Percentiles rank a stretch among this genome's conserved stretches.
phyloP scores from a whole-genome alignment of 2,329 filamentous ascomycete species.

The Intubia oerlemansii region DNA sequence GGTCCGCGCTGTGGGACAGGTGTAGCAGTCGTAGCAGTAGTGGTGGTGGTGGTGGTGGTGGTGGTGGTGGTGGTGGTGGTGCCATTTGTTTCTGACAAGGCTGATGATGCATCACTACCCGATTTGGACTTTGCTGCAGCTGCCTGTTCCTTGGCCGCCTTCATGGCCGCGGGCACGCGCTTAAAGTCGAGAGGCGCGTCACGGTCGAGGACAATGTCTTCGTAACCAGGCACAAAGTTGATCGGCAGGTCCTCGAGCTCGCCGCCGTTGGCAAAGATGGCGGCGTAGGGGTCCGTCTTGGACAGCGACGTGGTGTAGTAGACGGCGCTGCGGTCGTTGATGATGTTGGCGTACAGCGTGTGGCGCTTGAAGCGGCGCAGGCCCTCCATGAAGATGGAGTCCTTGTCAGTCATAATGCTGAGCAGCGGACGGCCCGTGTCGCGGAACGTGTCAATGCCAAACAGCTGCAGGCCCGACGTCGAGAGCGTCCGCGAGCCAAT shows the following conservation, averaged over 20 bases:
- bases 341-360: slow-evolving; percentile 65
- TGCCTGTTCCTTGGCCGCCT: too few relatives aligned
- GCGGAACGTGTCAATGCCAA: slow-evolving; percentile 68
- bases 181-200: slow-evolving; percentile 26
- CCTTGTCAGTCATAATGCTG: slow-evolving; percentile 58
- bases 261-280: slow-evolving; percentile 3
- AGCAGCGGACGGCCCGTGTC: slow-evolving; percentile 65
- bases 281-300: slow-evolving; percentile 52
- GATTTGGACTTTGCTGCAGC: too few relatives aligned
- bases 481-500: slow-evolving; percentile 64
- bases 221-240: slow-evolving; percentile 54
- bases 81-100: too few relatives aligned
- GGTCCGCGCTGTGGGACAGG: too few relatives aligned
- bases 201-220: slow-evolving; percentile 54
- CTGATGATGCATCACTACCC: too few relatives aligned
- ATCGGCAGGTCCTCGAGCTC: slow-evolving; percentile 45
- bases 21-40: too few relatives aligned
- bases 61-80: too few relatives aligned
- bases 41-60: too few relatives aligned
- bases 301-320: slow-evolving; percentile 70
- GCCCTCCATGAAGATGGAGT: slow-evolving; percentile 68
- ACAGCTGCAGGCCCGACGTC: slow-evolving; percentile 68
- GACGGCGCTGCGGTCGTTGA: slow-evolving; percentile 64
- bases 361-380: slow-evolving; percentile 56
- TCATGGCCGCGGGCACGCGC: not conserved